A percentile compares a stretch with the other conserved stretches of the same genome.
Conservation (phyloP, 2,329 filamentous ascomycete genomes). For the Aureobasidium melanogenum region DNA sequence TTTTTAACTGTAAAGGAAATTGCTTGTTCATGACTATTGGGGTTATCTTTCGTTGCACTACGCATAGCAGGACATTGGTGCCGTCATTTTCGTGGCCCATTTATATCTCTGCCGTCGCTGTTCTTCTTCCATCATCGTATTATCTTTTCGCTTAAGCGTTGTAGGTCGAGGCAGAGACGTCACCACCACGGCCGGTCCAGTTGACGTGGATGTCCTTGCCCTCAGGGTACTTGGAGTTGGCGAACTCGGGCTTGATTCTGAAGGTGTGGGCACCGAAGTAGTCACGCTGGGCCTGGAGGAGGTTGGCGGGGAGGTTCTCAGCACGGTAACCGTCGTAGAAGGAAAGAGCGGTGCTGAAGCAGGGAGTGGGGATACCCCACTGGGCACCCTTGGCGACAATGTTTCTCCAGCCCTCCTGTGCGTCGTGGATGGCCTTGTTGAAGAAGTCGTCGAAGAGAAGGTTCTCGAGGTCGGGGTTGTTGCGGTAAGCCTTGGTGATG, state of each 20-base stretch:
- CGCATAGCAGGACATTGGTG: constrained; percentile 1
- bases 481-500: constrained; percentile 94
- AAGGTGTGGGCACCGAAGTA: constrained; percentile 74
- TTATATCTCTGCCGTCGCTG: not conserved
- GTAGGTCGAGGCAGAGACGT: constrained; percentile 96
- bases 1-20: constrained; percentile 10
- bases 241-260: constrained; percentile 44
- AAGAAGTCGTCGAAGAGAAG: constrained; percentile 98
- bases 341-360: constrained; percentile 91
- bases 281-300: constrained; percentile 97
- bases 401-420: constrained; percentile 81
- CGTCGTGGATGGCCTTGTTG: constrained; percentile 97
- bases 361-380: constrained; percentile 90
- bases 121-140: constrained; percentile 5
- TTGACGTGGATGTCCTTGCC: constrained; percentile 96
- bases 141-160: constrained; percentile 60
- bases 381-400: constrained; percentile 85
- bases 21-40: constrained; percentile 11
- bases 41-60: constrained; percentile 11
- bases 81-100: constrained; percentile 1
- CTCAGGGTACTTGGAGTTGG: constrained; percentile 59
- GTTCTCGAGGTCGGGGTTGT: constrained; percentile 92
- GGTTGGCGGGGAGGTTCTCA: constrained; percentile 93
- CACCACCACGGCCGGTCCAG: constrained; percentile 97
- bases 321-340: constrained; percentile 99